These are phyloP conservation scores for Geotrichum candidum DNA, from an alignment of 1,139 yeast genomes.

Conservation along the genomic window DNA sequence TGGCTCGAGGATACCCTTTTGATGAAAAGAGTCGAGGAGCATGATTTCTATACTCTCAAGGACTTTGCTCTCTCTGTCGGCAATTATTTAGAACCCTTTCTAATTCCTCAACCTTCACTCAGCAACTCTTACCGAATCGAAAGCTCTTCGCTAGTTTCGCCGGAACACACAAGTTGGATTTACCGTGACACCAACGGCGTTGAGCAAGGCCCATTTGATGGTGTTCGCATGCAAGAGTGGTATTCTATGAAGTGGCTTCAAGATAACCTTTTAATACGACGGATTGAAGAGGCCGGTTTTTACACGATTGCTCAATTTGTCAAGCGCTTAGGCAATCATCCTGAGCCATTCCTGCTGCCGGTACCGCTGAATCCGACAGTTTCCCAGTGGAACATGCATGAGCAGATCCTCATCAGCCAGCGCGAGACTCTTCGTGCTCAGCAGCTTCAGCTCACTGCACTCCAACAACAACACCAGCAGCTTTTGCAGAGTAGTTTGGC, in stretches of 20 bases:
- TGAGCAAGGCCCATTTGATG: conserved; percentile 77
- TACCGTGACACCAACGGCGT: conserved; percentile 65
- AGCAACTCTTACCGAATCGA: conserved; percentile 23
- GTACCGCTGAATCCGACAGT: conserved; percentile 30
- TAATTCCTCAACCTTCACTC: conserved; percentile 45
- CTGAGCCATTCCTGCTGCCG: conserved; percentile 57
- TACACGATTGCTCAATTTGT: conserved; percentile 31
- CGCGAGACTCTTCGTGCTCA: conserved; percentile 9
- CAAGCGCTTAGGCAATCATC: conserved; percentile 42
- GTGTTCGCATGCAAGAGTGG: conserved; percentile 76
- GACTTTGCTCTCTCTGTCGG: conserved; percentile 38
- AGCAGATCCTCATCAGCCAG: conserved; percentile 10
- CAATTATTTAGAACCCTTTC: conserved; percentile 53
- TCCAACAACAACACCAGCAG: conserved; percentile 22
- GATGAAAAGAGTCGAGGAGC: conserved; percentile 46
- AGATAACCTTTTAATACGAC: conserved; percentile 50
- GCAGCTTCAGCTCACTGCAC: conserved; percentile 6
- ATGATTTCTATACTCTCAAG: conserved; percentile 30
- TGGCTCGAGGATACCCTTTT: conserved; percentile 53
- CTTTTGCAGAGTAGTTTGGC: not conserved
- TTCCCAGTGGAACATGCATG: conserved; percentile 17
- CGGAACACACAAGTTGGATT: conserved; percentile 55
- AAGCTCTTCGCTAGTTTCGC: conserved; percentile 25
- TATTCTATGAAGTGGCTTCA: conserved; percentile 54
- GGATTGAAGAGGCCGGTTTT: conserved; percentile 38